phyloP scores from a whole-genome alignment of 2,329 filamentous ascomycete genomes.

The Dactylellina cionopaga region DNA sequence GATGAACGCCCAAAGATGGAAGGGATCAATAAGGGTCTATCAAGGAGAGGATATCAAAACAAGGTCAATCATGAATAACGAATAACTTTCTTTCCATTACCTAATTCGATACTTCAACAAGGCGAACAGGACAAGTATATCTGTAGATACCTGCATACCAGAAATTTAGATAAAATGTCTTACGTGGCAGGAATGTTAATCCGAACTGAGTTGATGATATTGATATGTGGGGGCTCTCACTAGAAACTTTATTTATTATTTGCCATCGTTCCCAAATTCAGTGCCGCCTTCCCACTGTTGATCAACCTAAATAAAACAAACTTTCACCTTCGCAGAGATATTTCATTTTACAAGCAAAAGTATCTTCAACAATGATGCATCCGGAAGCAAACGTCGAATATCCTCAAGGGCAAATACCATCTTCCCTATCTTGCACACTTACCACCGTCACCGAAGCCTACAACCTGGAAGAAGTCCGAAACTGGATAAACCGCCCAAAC shows the following conservation, averaged over 20 bases:
- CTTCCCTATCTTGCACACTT: background rate
- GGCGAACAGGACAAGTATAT: background rate
- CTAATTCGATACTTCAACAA: background rate
- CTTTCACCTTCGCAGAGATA: background rate
- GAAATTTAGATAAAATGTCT: background rate
- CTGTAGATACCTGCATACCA: background rate
- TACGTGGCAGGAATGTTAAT: background rate
- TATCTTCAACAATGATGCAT: background rate
- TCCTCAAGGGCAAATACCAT: background rate
- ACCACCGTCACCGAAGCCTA: background rate
- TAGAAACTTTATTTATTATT: background rate
- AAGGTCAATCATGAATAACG: background rate
- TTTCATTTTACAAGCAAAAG: background rate
- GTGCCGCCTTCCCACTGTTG: background rate
- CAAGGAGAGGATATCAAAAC: background rate
- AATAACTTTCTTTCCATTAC: background rate
- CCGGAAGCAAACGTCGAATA: slow-evolving; percentile 6
- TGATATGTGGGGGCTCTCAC: background rate
- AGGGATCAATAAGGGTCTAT: background rate
- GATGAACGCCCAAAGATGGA: background rate
- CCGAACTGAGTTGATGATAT: background rate
- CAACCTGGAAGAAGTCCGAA: background rate
- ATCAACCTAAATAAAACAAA: background rate
- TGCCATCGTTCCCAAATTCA: background rate
- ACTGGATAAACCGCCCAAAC: background rate